A percentile compares a stretch with the other conserved stretches of the same genome.
Conservation (phyloP, 2,329 filamentous ascomycete species). For the Aspergillus sp. region DNA sequence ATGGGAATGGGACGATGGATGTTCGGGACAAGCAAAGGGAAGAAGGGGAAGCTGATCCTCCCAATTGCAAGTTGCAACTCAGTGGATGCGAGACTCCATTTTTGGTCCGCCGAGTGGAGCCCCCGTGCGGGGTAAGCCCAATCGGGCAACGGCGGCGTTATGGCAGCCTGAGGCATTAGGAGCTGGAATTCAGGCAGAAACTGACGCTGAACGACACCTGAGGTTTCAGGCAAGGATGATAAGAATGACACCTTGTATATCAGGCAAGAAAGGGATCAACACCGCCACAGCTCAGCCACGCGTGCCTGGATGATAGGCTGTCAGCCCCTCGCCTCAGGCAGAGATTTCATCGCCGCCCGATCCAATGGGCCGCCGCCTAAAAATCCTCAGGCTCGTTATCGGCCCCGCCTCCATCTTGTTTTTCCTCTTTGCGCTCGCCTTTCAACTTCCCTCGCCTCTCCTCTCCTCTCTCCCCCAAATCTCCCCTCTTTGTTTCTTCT, state of each 20-base stretch:
- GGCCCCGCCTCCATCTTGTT: constrained; percentile 11
- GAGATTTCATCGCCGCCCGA: constrained; percentile 15
- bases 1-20: neutral
- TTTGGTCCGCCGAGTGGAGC: neutral
- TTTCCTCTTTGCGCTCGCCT: constrained; percentile 5
- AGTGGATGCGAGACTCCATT: neutral
- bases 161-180: neutral
- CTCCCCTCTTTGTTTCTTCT: neutral
- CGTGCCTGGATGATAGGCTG: neutral
- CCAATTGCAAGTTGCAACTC: neutral
- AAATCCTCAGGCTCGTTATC: constrained; percentile 12
- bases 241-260: neutral
- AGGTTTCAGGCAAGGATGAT: neutral
- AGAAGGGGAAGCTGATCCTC: neutral
- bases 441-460: constrained; percentile 8
- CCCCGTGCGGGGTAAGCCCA: constrained; percentile 24
- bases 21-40: neutral
- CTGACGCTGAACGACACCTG: neutral
- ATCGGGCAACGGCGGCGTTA: constrained; percentile 10
- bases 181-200: neutral
- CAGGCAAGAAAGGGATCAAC: neutral
- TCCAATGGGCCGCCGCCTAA: constrained; percentile 6
- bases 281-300: neutral
- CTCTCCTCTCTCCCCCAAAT: neutral
- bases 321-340: constrained; percentile 22